These are phyloP conservation scores for Fusarium nelsonii DNA, from an alignment of 2,329 filamentous ascomycete genomes.

Conservation along the genomic window DNA sequence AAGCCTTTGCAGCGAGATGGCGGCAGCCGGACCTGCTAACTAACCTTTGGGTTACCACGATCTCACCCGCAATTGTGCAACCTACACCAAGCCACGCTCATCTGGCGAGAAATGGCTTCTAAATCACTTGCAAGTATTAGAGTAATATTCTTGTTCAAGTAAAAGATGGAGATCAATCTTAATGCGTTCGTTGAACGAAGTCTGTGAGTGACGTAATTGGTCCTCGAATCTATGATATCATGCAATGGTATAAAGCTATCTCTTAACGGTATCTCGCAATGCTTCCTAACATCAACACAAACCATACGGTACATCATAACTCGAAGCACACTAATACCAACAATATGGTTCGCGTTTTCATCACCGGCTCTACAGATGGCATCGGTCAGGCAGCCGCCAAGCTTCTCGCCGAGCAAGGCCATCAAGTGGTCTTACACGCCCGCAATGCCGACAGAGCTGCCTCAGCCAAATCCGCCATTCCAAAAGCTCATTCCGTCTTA, in stretches of 20 bases:
- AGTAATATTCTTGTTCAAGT: too few relatives aligned
- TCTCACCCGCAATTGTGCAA: neutral
- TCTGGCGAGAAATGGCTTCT: too few relatives aligned
- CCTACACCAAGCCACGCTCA: neutral
- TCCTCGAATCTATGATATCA: slow-evolving; percentile 16
- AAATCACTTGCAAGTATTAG: too few relatives aligned
- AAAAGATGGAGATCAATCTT: too few relatives aligned
- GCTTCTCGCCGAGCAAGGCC: slow-evolving; percentile 35
- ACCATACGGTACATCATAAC: too few relatives aligned
- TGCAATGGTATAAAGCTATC: neutral
- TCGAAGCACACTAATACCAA: too few relatives aligned
- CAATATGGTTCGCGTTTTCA: slow-evolving; percentile 40
- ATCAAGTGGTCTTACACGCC: slow-evolving; percentile 37
- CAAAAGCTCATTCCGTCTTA: slow-evolving; percentile 28
- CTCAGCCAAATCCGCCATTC: slow-evolving; percentile 25
- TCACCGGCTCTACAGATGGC: slow-evolving; percentile 41
- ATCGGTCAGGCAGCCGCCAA: slow-evolving; percentile 39
- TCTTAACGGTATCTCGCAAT: too few relatives aligned
- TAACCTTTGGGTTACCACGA: neutral
- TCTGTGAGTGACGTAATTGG: slow-evolving; percentile 19
- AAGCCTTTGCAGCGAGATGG: too few relatives aligned
- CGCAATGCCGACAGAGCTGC: slow-evolving; percentile 39
- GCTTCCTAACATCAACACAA: neutral
- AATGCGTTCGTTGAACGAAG: neutral
- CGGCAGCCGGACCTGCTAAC: neutral